These are phyloP conservation scores for Castanea sativa DNA, from an alignment of 306 rosid genomes.

Conservation along the genomic window DNA sequence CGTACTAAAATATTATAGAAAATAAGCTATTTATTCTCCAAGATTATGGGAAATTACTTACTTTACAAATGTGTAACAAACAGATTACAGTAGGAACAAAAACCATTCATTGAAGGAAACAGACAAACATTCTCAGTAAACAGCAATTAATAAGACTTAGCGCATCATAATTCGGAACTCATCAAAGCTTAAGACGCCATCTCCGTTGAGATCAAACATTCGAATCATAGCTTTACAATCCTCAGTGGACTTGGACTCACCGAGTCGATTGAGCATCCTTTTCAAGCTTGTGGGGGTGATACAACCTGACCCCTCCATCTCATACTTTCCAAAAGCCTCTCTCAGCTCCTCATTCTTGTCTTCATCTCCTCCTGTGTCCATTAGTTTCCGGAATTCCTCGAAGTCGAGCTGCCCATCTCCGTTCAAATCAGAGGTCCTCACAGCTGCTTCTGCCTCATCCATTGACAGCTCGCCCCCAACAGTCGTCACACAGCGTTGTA, in stretches of 20 bases:
- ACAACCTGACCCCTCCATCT: slow-evolving; percentile 26
- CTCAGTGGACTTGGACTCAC: slow-evolving; percentile 19
- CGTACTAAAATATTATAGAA: background rate
- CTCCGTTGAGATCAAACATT: slow-evolving; percentile 34
- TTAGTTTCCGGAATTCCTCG: slow-evolving; percentile 30
- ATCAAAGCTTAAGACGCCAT: slow-evolving; percentile 35
- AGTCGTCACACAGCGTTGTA: slow-evolving; percentile 26
- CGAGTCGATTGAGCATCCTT: slow-evolving; percentile 28
- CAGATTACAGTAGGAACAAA: background rate
- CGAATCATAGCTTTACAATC: slow-evolving; percentile 33
- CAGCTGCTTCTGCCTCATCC: slow-evolving; percentile 30
- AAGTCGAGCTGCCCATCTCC: slow-evolving; percentile 36
- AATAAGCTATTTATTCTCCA: background rate
- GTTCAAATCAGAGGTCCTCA: slow-evolving; percentile 24
- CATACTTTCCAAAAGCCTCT: slow-evolving; percentile 35
- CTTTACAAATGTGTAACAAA: background rate
- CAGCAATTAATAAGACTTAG: slow-evolving; percentile 6
- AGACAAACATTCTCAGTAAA: background rate
- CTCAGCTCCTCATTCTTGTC: slow-evolving; percentile 24
- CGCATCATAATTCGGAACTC: slow-evolving; percentile 35
- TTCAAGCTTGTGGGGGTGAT: slow-evolving; percentile 32
- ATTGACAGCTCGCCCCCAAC: slow-evolving; percentile 22
- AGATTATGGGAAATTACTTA: background rate
- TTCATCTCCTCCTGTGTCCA: slow-evolving; percentile 18
- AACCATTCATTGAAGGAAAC: background rate